Percentiles rank a stretch among this genome's conserved stretches.
These are phyloP conservation scores for Solanum verrucosum DNA, from an alignment of 257 asterid genomes.

Conservation along the genomic window DNA sequence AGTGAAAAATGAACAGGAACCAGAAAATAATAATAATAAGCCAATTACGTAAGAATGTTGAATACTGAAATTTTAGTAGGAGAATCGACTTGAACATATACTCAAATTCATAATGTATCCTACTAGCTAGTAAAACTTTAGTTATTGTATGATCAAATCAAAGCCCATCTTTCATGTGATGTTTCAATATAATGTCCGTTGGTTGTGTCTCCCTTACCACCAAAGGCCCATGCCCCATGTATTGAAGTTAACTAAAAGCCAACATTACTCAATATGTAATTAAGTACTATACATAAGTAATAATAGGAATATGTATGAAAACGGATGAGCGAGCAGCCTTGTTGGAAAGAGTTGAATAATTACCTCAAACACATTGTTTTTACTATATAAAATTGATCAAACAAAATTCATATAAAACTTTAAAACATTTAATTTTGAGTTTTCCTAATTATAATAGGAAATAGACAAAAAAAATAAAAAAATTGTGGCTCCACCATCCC, in stretches of 20 bases:
- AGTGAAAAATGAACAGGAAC: neutral
- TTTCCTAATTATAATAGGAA: neutral
- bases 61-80: neutral
- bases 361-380: neutral
- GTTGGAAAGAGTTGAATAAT: neutral
- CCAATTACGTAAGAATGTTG: neutral
- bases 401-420: neutral
- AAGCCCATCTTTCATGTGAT: neutral
- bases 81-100: neutral
- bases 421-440: neutral
- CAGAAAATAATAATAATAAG: neutral
- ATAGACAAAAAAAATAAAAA: neutral
- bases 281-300: neutral
- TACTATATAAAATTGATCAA: neutral
- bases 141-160: neutral
- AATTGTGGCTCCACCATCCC: neutral
- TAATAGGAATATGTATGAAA: neutral
- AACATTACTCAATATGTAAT: neutral
- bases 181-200: neutral
- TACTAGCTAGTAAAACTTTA: neutral
- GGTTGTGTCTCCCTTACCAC: neutral
- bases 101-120: neutral
- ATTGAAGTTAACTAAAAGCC: neutral
- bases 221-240: neutral
- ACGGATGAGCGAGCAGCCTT: neutral